A percentile compares a stretch with the other conserved stretches of the same genome.
Conservation (phyloP, 768 basidiomycete genomes). For the Mycena olivaceomarginata region DNA sequence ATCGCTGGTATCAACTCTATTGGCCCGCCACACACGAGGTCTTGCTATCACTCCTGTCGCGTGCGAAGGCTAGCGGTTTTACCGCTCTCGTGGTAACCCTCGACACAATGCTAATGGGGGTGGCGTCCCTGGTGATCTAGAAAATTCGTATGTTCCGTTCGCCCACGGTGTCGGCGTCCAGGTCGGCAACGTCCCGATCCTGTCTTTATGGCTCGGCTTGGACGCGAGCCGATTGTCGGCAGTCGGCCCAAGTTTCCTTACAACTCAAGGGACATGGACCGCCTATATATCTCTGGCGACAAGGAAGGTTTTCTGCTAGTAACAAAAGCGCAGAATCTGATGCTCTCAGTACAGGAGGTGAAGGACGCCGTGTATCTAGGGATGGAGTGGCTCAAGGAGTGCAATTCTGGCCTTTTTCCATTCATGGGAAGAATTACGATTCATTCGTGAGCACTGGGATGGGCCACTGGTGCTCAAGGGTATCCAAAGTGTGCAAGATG, state of each 20-base stretch:
- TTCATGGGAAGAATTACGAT: constrained; percentile 83
- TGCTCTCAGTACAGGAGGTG: constrained; percentile 6
- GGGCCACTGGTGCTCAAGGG: constrained; percentile 88
- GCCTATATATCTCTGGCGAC: constrained; percentile 68
- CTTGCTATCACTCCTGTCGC: constrained; percentile 77
- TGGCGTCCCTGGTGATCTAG: constrained; percentile 88
- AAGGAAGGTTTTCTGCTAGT: constrained; percentile 24
- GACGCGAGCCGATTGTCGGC: constrained; percentile 65
- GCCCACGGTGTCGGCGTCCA: constrained; percentile 80
- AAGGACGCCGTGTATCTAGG: constrained; percentile 66
- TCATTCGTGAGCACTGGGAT: constrained; percentile 84
- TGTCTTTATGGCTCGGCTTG: constrained; percentile 80
- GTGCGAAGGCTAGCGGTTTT: constrained; percentile 81
- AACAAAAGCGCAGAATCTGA: too few relatives aligned
- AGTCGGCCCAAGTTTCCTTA: constrained; percentile 75
- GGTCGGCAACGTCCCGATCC: constrained; percentile 85
- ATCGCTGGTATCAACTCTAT: constrained; percentile 90
- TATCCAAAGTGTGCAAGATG: constrained; percentile 82
- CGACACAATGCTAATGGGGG: constrained; percentile 82
- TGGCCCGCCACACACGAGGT: constrained; percentile 81
- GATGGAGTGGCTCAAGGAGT: constrained; percentile 76
- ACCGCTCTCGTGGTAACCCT: constrained; percentile 86
- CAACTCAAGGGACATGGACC: constrained; percentile 67
- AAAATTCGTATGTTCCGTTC: constrained; percentile 80
- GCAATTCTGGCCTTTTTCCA: constrained; percentile 77